Base-by-base conservation (phyloP, 306 rosid genomes). In the Chamaecrista fasciculata region DNA sequence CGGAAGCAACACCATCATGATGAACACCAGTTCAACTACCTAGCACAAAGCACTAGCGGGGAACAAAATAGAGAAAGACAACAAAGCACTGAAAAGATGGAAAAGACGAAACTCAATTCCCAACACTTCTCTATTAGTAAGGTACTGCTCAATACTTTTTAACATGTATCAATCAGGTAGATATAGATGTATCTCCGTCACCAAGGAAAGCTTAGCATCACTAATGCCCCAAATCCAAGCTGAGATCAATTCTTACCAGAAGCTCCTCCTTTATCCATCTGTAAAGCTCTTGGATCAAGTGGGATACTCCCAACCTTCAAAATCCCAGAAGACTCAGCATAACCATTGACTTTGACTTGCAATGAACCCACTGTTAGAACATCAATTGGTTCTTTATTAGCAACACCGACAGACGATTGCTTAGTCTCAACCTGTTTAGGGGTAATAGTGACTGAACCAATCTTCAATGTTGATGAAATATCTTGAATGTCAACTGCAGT, bases 251-350 rank as follows among this genome's bases (percentile, higher is more conserved):
- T 80, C 63, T 78, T 80, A 50, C 34, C 69, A 26, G 55, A 19
- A 43, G 70, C 61, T 52, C 77, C 72, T 26, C 84, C 83, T 73
- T 82, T 79, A 74, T 80, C 81, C 0, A 71, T 70, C 74, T 80
- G 73, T 24, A 89, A 72, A 1, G 86, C 82, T 62, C 66, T 80
- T 2, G 90, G 86, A 83, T 91, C 88, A 40, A 85, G 87, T 19
- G 88, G 94, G 67, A 87, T 83, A 8, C 88, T 91, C 70, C 97
- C 97, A 62, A 91, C 83, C 36, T 89, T 91, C 78, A 87, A 72
- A 76, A 81, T 71, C 20, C 91, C 74, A 24, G 78, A 72, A 28
- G 81, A 56, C 79, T 82, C 85, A 0, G 80, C 50, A 44, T 60
- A 83, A 33, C 96, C 97, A 66, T 85, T 83, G 59, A 89, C 87